phyloP scores from a whole-genome alignment of 2,329 filamentous ascomycete genomes.

The Penicillium sp. region DNA sequence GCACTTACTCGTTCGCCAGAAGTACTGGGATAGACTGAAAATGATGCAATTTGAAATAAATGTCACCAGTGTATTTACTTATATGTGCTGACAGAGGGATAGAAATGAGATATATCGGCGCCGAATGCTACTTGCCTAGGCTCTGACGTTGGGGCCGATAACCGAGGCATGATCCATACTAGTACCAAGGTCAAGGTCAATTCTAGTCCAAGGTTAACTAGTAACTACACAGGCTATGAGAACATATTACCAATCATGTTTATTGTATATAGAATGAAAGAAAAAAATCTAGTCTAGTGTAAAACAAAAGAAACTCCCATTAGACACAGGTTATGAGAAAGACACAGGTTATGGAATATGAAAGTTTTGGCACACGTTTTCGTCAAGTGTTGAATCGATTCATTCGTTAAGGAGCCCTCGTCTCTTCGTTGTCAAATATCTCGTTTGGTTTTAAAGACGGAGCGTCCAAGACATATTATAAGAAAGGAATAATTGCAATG shows the following conservation, averaged over 20 bases:
- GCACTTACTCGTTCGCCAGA: too few species aligned
- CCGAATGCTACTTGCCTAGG: too few species aligned
- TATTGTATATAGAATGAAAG: conserved; percentile 2
- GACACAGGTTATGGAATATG: neutral
- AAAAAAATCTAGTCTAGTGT: conserved; percentile 7
- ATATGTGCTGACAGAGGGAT: too few species aligned
- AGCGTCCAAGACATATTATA: neutral
- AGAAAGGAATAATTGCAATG: conserved; percentile 2
- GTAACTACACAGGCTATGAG: too few species aligned
- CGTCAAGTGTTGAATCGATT: neutral
- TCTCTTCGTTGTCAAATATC: neutral
- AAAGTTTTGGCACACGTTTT: neutral
- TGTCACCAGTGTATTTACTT: too few species aligned
- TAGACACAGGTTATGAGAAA: neutral
- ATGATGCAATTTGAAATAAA: too few species aligned
- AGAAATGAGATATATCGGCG: too few species aligned
- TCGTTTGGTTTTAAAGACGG: neutral
- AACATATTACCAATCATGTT: neutral
- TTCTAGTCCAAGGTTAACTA: too few species aligned
- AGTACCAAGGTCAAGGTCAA: too few species aligned
- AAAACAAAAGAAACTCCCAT: neutral
- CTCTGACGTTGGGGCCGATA: too few species aligned
- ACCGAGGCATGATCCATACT: too few species aligned
- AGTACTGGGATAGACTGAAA: too few species aligned
- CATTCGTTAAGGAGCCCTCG: neutral